These are phyloP conservation scores for Mortierella sp. DNA, from an alignment of 371 early-diverging fungal genomes.

Conservation along the genomic window DNA sequence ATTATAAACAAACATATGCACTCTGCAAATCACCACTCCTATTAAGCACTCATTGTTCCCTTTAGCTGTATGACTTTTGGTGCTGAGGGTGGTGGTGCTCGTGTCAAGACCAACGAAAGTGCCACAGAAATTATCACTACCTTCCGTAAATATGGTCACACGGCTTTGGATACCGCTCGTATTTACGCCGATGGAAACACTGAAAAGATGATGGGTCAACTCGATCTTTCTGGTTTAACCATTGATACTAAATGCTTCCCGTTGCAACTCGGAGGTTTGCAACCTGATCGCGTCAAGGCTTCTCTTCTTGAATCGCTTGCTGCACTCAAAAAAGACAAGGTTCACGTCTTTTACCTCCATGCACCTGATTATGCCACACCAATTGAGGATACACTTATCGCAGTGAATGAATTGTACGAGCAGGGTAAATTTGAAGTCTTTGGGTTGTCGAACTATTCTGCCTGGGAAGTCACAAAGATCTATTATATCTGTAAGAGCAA, in stretches of 20 bases:
- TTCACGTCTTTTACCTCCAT: constrained; percentile 67
- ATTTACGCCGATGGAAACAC: constrained; percentile 51
- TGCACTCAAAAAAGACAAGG: constrained; percentile 57
- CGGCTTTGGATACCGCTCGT: constrained; percentile 44
- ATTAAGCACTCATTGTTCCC: not conserved
- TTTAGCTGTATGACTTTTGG: constrained; percentile 50
- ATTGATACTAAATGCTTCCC: constrained; percentile 71
- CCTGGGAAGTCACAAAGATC: constrained; percentile 65
- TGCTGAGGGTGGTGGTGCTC: constrained; percentile 36
- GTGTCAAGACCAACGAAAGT: constrained; percentile 40
- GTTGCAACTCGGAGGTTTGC: constrained; percentile 63
- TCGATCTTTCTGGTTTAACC: constrained; percentile 39
- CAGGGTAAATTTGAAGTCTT: constrained; percentile 63
- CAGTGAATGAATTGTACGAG: constrained; percentile 61
- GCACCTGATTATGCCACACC: constrained; percentile 65
- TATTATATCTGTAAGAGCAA: constrained; percentile 58
- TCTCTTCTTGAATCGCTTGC: constrained; percentile 57
- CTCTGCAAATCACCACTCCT: not conserved
- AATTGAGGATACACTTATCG: constrained; percentile 60
- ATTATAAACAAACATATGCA: not conserved
- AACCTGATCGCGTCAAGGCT: constrained; percentile 61
- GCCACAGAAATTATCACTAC: constrained; percentile 35
- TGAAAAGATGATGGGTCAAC: constrained; percentile 46
- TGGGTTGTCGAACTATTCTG: constrained; percentile 66
- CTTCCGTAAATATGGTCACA: constrained; percentile 41